These are phyloP conservation scores for Xanthoconium separans DNA, from an alignment of 1,284 basidiomycete species.

Conservation along the genomic window DNA sequence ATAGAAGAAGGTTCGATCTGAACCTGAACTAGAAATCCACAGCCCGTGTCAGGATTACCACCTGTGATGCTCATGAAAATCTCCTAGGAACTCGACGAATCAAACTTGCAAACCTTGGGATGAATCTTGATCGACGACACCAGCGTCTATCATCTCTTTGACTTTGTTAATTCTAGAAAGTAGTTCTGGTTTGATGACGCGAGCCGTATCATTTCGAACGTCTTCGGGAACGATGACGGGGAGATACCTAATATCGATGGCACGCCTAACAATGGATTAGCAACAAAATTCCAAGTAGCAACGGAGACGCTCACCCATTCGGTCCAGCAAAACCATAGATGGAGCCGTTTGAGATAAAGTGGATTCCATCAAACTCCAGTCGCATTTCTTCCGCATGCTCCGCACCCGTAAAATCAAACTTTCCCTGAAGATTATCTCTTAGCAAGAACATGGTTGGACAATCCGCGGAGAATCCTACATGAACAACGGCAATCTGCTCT, in stretches of 20 bases:
- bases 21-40: constrained; percentile 63
- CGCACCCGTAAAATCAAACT: constrained; percentile 61
- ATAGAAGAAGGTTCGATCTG: constrained; percentile 57
- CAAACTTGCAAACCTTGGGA: constrained; percentile 16
- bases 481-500: constrained; percentile 54
- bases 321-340: constrained; percentile 75
- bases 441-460: not conserved
- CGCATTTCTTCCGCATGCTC: constrained; percentile 54
- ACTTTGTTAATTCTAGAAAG: constrained; percentile 56
- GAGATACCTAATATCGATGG: constrained; percentile 66
- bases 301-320: constrained; percentile 45
- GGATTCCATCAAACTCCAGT: constrained; percentile 76
- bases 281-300: not conserved
- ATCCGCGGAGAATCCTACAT: constrained; percentile 45
- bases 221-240: constrained; percentile 60
- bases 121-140: constrained; percentile 53
- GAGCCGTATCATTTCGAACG: constrained; percentile 59
- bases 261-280: constrained; percentile 38
- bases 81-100: not conserved
- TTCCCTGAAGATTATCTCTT: constrained; percentile 47
- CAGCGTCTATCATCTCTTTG: constrained; percentile 60
- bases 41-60: constrained; percentile 33
- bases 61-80: constrained; percentile 11
- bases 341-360: constrained; percentile 74
- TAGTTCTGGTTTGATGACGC: constrained; percentile 67